Evolutionary conservation across 2,329 filamentous ascomycete genomes (phyloP), one percentile per base, ranked within the genome.

Genomic region (Xylaria sp.): DNA sequence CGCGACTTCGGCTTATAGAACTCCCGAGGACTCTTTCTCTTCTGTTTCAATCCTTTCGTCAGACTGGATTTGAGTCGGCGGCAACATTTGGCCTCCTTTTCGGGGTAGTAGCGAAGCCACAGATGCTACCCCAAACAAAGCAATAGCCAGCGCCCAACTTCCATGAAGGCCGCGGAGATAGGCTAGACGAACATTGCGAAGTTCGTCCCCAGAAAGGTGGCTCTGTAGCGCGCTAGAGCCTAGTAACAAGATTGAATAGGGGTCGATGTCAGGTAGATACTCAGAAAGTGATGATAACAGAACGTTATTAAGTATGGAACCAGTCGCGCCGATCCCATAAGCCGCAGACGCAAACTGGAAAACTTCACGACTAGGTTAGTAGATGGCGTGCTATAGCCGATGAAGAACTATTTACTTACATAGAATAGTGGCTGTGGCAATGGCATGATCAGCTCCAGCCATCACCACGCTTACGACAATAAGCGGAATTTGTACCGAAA

Each of bases 401-500:
- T 23, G 23, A 21, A 12, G 9, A 21, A 21, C 2, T 21, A 21
- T 47, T 21, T 10, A 23, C 63, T 53, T 42, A 66, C 63, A 53
- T 18, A 63, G 29, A 23, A 63, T n/a, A 3, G 48, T 53, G 12
- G 50, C 59, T 42, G 44, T 67, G 1, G 76, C 79, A 29, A 78
- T 76, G 4, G 78, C 73, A 3, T 82, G 71, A 63, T 83, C 81
- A 0, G 72, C 69, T 0, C 77, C 42, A 13, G 47, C 25, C 16
- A n/a, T 59, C 2, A 66, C 66, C 0, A 78, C 73, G 9, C 75
- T 72, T 0, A 77, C 76, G 8, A 79, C 77, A 13, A 81, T 80
- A 59, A 83, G 78, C 0, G 81, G 81, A 1, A 82, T 74, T 63
- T 84, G 79, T 3, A 63, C n/a, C 2, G 16, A 8, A 6, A 54